A percentile compares a stretch with the other conserved stretches of the same genome.
Evolutionary conservation across 1,139 yeast genomes (phyloP).

Genomic region (Pneumocystis carinii): DNA sequence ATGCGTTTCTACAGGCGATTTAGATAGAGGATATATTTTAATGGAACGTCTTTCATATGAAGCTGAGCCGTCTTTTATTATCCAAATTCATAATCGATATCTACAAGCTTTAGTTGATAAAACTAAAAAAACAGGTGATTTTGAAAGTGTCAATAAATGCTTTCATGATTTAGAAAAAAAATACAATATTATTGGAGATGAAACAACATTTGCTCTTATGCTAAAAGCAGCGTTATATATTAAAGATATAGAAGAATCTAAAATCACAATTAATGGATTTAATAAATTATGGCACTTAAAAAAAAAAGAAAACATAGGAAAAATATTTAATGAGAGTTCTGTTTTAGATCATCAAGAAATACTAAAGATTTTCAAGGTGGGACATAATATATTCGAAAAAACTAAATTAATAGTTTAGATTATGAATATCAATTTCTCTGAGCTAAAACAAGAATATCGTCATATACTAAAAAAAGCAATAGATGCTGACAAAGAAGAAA

Average conservation of each 20-base stretch:
- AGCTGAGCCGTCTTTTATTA: constrained; percentile 25
- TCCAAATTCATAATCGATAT: constrained; percentile 37
- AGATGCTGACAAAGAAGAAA: not conserved
- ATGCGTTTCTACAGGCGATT: constrained; percentile 52
- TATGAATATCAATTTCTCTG: constrained; percentile 26
- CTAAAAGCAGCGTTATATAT: constrained; percentile 8
- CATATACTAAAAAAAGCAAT: constrained; percentile 1
- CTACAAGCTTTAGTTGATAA: constrained; percentile 30
- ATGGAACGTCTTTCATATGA: constrained; percentile 16
- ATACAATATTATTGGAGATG: constrained; percentile 21
- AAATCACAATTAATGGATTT: constrained; percentile 10
- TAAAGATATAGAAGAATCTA: constrained; percentile 12
- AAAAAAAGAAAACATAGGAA: constrained; percentile 15
- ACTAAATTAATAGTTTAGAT: constrained; percentile 31
- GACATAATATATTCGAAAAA: constrained; percentile 15
- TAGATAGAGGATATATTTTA: constrained; percentile 42
- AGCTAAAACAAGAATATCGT: constrained; percentile 22
- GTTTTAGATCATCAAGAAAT: constrained; percentile 45
- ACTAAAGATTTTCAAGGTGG: not conserved
- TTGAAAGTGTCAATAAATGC: constrained; percentile 20
- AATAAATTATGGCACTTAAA: constrained; percentile 5
- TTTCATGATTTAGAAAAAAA: constrained; percentile 18
- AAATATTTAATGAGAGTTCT: constrained; percentile 50
- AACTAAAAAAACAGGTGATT: constrained; percentile 22
- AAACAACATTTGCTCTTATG: constrained; percentile 5